Percentiles rank a stretch among this genome's conserved stretches.
These are phyloP conservation scores for Cyamopsis tetragonoloba DNA, from an alignment of 306 rosid genomes.

Conservation along the genomic window DNA sequence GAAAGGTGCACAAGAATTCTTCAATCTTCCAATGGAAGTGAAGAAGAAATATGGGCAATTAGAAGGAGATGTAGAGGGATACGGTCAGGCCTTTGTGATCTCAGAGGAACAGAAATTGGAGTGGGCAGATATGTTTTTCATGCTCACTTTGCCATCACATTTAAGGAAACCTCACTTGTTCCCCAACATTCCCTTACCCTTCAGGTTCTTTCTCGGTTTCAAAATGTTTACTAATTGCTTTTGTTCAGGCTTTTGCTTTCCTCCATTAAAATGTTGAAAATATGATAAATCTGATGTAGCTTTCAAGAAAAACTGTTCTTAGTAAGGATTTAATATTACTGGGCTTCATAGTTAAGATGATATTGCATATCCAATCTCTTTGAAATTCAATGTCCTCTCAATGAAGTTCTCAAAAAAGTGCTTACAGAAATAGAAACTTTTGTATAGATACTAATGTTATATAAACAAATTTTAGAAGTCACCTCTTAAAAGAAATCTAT, in stretches of 20 bases:
- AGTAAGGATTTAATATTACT: too few species aligned
- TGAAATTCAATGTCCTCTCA: too few species aligned
- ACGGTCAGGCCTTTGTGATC: constrained; percentile 40
- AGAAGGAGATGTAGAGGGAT: constrained; percentile 35
- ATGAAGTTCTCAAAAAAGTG: too few species aligned
- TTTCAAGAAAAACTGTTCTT: too few species aligned
- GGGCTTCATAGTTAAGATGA: too few species aligned
- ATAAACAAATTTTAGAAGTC: too few species aligned
- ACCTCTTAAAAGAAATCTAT: too few species aligned
- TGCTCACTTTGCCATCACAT: constrained; percentile 22
- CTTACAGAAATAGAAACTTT: too few species aligned
- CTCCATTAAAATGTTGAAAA: too few species aligned
- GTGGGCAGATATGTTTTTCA: constrained; percentile 36
- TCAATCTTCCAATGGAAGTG: constrained; percentile 38
- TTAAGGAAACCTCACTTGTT: constrained; percentile 41
- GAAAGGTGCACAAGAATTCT: constrained; percentile 29
- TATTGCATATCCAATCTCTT: too few species aligned
- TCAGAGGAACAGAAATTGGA: constrained; percentile 50
- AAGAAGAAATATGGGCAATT: constrained; percentile 29
- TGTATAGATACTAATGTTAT: too few species aligned
- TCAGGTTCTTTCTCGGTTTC: constrained; percentile 22
- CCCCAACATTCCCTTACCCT: constrained; percentile 27
- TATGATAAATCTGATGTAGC: too few species aligned
- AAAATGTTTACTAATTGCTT: neutral
- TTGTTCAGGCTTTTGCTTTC: neutral